These are phyloP conservation scores for Sporothrix dimorphospora DNA, from an alignment of 2,329 filamentous ascomycete genomes.

Conservation along the genomic window DNA sequence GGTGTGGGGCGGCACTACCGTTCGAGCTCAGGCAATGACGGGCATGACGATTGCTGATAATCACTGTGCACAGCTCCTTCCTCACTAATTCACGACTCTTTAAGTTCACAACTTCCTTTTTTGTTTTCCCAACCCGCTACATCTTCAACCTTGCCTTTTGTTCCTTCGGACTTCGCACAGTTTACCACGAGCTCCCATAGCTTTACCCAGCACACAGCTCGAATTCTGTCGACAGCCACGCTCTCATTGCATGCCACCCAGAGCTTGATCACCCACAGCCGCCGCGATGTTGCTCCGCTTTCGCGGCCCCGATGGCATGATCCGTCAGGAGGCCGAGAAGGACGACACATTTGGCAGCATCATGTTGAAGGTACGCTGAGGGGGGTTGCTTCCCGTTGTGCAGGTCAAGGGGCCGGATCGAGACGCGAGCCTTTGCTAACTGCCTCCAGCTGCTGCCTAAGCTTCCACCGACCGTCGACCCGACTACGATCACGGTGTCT, in stretches of 20 bases:
- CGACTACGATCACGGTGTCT: slow-evolving; percentile 62
- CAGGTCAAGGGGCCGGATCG: not conserved
- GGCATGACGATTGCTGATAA: slow-evolving; percentile 29
- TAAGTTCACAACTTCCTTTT: not conserved
- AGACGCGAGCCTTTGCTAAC: slow-evolving; percentile 31
- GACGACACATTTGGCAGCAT: slow-evolving; percentile 72
- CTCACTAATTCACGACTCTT: not conserved
- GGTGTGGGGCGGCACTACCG: not conserved
- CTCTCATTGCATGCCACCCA: not conserved
- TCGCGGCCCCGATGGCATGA: slow-evolving; percentile 89
- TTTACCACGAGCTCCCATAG: not conserved
- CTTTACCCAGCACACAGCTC: not conserved
- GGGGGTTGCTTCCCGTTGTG: not conserved
- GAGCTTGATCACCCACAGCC: not conserved
- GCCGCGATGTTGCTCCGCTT: slow-evolving; percentile 79
- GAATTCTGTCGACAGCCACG: not conserved
- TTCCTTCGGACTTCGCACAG: not conserved
- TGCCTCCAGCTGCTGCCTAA: slow-evolving; percentile 56
- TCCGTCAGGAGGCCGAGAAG: slow-evolving; percentile 78
- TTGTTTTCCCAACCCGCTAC: not conserved
- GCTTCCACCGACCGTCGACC: slow-evolving; percentile 65
- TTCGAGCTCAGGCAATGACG: slow-evolving; percentile 28
- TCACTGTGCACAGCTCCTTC: slow-evolving; percentile 13
- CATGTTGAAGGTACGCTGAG: slow-evolving; percentile 51
- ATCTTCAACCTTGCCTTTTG: not conserved